Evolutionary conservation across 176 grass and related monocot species (phyloP), one percentile per base, ranked within the genome.

Genomic region (Triticum timopheevii): DNA sequence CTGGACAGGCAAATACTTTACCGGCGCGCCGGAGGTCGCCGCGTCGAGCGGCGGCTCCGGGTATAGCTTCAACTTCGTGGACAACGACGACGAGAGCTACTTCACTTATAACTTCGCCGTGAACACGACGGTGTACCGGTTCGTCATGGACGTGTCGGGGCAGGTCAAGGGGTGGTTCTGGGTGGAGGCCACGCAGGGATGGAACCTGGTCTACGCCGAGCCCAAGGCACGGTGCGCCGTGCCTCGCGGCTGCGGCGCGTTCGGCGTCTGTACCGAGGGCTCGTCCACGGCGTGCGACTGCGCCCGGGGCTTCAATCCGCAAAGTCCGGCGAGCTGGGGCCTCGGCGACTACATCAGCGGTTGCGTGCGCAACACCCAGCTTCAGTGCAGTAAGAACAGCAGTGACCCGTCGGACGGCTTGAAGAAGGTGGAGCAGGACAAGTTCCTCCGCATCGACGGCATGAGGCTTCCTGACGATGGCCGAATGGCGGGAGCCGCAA

Each of bases 111-210:
- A 77, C 75, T 72, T 89, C 75, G 39, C 81, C 31, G 71, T 82
- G 33, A 76, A 77, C 70, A 3, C 69, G 22, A 75, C 59, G 0
- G 78, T 87, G 69, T 81, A 52, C 40, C 69, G 86, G 16, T 87
- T 87, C 79, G 70, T 77, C 7, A 58, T 52, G 61, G 86, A 88
- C 79, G 44, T 40, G 44, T 76, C 86, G 2, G 86, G 86, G 16
- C 79, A 87, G 85, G 16, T 80, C 78, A 80, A 80, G 82, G 77
- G 85, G 38, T 87, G 36, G 85, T 72, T 73, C 30, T 95, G 78
- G 93, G 72, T 83, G 30, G 87, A 68, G 78, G 54, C 30, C 33
- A 2, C 8, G 22, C 70, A 83, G 65, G 45, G 6, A 24, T 88
- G 90, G 86, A 65, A 67, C 62, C 65, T 88, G 13, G 83, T 50